Evolutionary conservation across 176 grass and related monocot species (phyloP).

Genomic region (Rhynchospora tenuis): DNA sequence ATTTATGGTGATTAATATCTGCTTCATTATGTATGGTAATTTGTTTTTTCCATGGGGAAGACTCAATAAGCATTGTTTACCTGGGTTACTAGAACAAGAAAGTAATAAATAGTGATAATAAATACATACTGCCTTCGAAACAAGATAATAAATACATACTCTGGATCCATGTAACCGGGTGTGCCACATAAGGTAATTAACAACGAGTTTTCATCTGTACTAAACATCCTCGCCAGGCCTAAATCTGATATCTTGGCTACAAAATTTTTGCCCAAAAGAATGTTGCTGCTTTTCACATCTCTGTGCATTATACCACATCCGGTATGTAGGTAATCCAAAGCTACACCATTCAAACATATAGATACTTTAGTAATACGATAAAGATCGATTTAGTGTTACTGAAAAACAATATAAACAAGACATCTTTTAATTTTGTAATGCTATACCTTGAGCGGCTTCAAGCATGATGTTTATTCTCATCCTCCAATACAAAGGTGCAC

Average conservation of each 20-base stretch:
- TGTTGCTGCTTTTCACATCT: constrained; percentile 44
- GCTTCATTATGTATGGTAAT: not conserved
- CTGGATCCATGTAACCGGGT: constrained; percentile 57
- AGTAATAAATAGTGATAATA: not conserved
- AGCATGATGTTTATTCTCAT: constrained; percentile 19
- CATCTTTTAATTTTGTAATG: not conserved
- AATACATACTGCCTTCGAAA: no score
- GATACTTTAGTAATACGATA: not conserved
- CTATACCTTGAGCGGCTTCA: constrained; percentile 36
- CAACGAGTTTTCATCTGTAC: not conserved
- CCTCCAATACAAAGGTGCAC: constrained; percentile 25
- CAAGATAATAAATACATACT: constrained; percentile 26
- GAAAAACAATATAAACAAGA: not conserved
- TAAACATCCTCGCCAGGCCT: constrained; percentile 32
- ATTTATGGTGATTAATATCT: not conserved
- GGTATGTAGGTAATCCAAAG: constrained; percentile 46
- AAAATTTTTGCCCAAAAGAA: constrained; percentile 33
- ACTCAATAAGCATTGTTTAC: no score
- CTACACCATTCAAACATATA: not conserved
- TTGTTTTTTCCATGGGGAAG: not conserved
- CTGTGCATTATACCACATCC: constrained; percentile 42
- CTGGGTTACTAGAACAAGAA: no score
- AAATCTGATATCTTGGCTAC: constrained; percentile 46
- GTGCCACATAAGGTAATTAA: no score
- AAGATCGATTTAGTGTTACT: not conserved